These are phyloP conservation scores for Agrocybe pediades DNA, from an alignment of 768 basidiomycete species.

Conservation along the genomic window DNA sequence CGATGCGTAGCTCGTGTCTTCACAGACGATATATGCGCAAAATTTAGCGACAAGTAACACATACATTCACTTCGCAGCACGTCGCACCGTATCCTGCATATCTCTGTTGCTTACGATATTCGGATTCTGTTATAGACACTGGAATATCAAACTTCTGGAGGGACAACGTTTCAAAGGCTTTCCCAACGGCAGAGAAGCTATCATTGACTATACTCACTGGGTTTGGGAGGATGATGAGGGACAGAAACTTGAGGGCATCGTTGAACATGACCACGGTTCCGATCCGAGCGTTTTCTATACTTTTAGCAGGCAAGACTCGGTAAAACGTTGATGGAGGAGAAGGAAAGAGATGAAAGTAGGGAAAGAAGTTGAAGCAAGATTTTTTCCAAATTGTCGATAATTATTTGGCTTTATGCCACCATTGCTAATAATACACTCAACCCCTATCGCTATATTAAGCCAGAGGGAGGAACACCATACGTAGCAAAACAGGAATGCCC, in stretches of 20 bases:
- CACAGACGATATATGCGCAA: background rate
- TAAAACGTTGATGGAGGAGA: too few species aligned
- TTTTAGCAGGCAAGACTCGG: too few species aligned
- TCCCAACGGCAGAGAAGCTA: background rate
- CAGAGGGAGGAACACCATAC: too few species aligned
- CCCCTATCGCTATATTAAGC: too few species aligned
- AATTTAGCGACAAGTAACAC: background rate
- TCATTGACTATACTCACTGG: conserved; percentile 16
- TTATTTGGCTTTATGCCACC: background rate
- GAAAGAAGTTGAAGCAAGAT: background rate
- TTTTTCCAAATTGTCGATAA: background rate
- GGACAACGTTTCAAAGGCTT: background rate
- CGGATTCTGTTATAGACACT: conserved; percentile 10
- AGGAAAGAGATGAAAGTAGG: background rate
- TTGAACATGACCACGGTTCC: conserved; percentile 11
- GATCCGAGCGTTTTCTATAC: too few species aligned
- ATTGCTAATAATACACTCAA: conserved; percentile 3
- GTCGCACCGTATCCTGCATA: conserved; percentile 6
- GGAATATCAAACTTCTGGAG: conserved; percentile 14
- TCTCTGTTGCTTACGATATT: conserved; percentile 8
- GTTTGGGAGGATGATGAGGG: conserved; percentile 20
- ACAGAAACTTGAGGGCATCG: conserved; percentile 16
- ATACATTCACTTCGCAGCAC: background rate
- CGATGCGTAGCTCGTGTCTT: conserved; percentile 7
- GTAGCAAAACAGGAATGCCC: too few species aligned